These are phyloP conservation scores for Immersiella caudata DNA, from an alignment of 495 filamentous ascomycete species.

Conservation along the genomic window DNA sequence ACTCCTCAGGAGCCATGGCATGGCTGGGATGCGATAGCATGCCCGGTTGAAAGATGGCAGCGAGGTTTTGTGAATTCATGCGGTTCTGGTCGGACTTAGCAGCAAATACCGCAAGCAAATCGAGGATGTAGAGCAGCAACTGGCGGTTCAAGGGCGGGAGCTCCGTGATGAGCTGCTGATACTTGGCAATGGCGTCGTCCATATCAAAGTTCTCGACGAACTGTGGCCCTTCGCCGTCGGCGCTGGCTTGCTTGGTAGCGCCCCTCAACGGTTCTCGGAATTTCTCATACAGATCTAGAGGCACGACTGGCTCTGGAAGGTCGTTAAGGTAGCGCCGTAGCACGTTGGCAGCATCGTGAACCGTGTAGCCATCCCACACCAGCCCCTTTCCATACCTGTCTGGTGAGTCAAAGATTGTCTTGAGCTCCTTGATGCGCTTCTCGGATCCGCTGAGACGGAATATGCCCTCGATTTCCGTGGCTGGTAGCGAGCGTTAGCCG, in stretches of 20 bases:
- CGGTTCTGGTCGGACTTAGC: conserved; percentile 96
- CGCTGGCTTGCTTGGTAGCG: conserved; percentile 73
- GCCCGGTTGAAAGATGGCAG: conserved; percentile 98
- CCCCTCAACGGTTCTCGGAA: conserved; percentile 84
- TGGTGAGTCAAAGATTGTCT: conserved; percentile 88
- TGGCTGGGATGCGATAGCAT: conserved; percentile 92
- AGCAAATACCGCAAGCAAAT: conserved; percentile 96
- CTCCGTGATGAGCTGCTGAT: conserved; percentile 89
- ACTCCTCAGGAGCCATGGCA: conserved; percentile 92
- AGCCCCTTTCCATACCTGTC: conserved; percentile 96
- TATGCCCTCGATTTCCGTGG: conserved; percentile 94
- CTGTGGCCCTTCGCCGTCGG: conserved; percentile 58
- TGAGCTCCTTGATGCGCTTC: conserved; percentile 96
- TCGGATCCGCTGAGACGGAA: conserved; percentile 96
- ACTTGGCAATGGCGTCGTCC: conserved; percentile 73
- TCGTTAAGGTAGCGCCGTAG: conserved; percentile 93
- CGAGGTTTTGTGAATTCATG: conserved; percentile 92
- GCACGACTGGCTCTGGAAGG: conserved; percentile 93
- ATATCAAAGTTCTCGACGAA: conserved; percentile 72
- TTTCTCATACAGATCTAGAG: conserved; percentile 86
- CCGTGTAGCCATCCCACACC: conserved; percentile 96
- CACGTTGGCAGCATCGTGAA: conserved; percentile 98
- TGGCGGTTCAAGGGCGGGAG: conserved; percentile 93
- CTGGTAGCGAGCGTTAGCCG: conserved; percentile 47
- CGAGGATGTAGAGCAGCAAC: conserved; percentile 92